Evolutionary conservation across 306 rosid species (phyloP), one percentile per base, ranked within the genome.

Genomic region (Fragaria iinumae): DNA sequence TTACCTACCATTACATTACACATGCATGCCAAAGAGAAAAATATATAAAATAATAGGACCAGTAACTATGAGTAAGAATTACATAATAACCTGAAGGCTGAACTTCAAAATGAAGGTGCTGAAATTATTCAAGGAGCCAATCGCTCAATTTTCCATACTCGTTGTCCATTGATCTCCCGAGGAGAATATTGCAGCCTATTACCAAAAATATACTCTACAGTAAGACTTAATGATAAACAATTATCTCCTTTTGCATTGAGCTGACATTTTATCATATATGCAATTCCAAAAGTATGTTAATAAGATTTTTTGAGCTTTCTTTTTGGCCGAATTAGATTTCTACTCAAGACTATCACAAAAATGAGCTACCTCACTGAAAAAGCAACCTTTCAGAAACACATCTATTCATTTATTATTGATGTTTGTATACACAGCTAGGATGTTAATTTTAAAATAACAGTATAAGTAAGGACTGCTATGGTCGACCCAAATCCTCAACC

Each of bases 121-220:
- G 82, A 67, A 70, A 36, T 43, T 59, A 53, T 44, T 70, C n/a
- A 96, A 25, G 99, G 98, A 45, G 99, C 98, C 89, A 96, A 83
- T 48, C 98, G 92, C 82, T 92, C 93, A 76, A 92, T 57, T 83
- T 86, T 88, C 99, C 99, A 96, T 55, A 13, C 83, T 83, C 18
- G 80, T 67, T 86, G 83, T 76, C 97, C 98, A 77, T 88, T 80
- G 59, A 82, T 80, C 80, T 91, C 96, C n/a, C 48, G 72, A 39
- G 96, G 90, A 69, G 91, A 80, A 82, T 92, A 96, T 66, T 14
- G 90, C 92, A 96, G 83, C 91, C 99, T 96, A 91, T 79, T 83
- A 72, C 73, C 74, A 75, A 83, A 73, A 56, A 77, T 43, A n/a
- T n/a, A 59, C 34, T 71, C 2, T 64, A 68, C 14, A 1, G 14